Evolutionary conservation across 164 flowering plant genomes (phyloP).

Genomic region (Houttuynia cordata): DNA sequence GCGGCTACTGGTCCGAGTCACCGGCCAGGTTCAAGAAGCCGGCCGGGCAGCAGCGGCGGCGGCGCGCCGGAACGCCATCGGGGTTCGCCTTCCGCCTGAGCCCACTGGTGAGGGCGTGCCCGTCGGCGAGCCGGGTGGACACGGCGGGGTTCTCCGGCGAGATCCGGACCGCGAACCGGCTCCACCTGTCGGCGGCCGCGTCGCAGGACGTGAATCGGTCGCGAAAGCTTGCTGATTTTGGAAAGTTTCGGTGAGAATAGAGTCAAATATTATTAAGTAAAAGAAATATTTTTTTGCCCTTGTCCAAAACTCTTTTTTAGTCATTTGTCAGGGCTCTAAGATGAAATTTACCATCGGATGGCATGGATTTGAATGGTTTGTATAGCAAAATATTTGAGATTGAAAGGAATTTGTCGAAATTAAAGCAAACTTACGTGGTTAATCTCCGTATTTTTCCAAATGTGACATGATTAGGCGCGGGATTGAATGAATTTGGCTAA

Average conservation of each 20-base stretch:
- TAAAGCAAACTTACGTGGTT: too few species aligned
- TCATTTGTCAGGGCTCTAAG: too few species aligned
- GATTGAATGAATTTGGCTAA: too few species aligned
- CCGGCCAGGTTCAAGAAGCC: slow-evolving; percentile 25
- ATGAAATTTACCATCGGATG: too few species aligned
- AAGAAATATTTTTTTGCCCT: too few species aligned
- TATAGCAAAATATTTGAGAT: background rate
- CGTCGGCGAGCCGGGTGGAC: slow-evolving; percentile 28
- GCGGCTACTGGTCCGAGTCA: slow-evolving; percentile 39
- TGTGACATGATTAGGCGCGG: too few species aligned
- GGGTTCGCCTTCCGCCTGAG: slow-evolving; percentile 69
- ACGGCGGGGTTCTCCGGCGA: slow-evolving; percentile 37
- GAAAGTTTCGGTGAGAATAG: slow-evolving; percentile 55
- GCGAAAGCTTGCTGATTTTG: slow-evolving; percentile 81
- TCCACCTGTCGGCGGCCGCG: slow-evolving; percentile 40
- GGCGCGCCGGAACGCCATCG: slow-evolving; percentile 7
- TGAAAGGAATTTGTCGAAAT: background rate
- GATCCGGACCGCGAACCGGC: slow-evolving; percentile 19
- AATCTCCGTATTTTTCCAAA: too few species aligned
- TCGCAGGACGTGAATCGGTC: slow-evolving; percentile 66
- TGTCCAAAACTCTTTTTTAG: too few species aligned
- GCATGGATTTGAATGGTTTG: background rate
- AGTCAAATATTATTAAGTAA: background rate
- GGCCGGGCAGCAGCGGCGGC: slow-evolving; percentile 7
- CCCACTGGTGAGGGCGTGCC: slow-evolving; percentile 79